A percentile compares a stretch with the other conserved stretches of the same genome.
Conservation (phyloP, 257 asterid genomes). For the Linaria vulgaris region DNA sequence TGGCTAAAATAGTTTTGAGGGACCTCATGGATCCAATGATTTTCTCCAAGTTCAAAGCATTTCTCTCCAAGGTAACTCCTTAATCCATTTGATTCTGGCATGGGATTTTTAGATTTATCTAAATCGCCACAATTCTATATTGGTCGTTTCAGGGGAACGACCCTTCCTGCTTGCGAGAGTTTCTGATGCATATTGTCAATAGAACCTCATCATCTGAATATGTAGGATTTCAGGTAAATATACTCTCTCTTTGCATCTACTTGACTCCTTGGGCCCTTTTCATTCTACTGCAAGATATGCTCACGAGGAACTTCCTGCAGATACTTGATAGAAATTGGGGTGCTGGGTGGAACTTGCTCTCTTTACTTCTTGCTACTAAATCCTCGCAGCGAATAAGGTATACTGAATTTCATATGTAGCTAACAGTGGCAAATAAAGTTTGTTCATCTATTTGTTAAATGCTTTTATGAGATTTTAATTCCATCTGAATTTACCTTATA, state of each 20-base stretch:
- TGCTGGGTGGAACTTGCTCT: slow-evolving; percentile 94
- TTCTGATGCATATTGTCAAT: slow-evolving; percentile 55
- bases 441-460: slow-evolving; percentile 14
- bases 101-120: slow-evolving; percentile 23
- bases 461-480: slow-evolving; percentile 4
- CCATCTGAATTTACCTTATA: slow-evolving; percentile 21
- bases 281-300: slow-evolving; percentile 21
- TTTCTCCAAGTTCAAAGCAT: slow-evolving; percentile 83
- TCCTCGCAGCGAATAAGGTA: slow-evolving; percentile 80
- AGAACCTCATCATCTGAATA: slow-evolving; percentile 59
- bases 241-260: slow-evolving; percentile 2
- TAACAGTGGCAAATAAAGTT: background rate
- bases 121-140: slow-evolving; percentile 4
- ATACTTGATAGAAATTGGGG: slow-evolving; percentile 96
- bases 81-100: background rate
- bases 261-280: slow-evolving; percentile 23
- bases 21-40: slow-evolving; percentile 88
- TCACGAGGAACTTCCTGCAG: slow-evolving; percentile 47
- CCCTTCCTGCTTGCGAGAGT: slow-evolving; percentile 94
- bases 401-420: slow-evolving; percentile 9
- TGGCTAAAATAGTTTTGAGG: slow-evolving; percentile 93
- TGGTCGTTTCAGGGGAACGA: slow-evolving; percentile 63
- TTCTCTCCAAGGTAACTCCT: slow-evolving; percentile 71
- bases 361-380: slow-evolving; percentile 81
- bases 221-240: slow-evolving; percentile 76